Percentiles rank a stretch among this genome's conserved stretches.
These are phyloP conservation scores for Penicillium paradoxum DNA, from an alignment of 495 filamentous ascomycete species.

Conservation along the genomic window DNA sequence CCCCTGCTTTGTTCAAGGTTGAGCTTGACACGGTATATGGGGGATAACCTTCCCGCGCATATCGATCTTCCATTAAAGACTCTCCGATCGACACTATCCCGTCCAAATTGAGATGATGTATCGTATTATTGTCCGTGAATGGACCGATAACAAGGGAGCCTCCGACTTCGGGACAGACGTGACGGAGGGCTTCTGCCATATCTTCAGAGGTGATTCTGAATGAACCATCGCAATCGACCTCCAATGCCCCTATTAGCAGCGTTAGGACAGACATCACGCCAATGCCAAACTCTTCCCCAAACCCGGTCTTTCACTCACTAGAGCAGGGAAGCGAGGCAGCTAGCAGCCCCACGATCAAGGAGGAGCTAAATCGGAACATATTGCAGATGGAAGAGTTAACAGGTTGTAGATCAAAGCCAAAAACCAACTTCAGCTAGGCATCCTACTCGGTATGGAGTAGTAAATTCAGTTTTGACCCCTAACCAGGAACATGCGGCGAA, in stretches of 20 bases:
- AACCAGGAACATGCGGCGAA: neutral
- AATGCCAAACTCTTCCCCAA: too few species aligned
- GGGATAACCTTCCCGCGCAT: neutral
- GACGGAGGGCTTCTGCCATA: neutral
- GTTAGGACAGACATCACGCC: neutral
- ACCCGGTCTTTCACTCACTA: neutral
- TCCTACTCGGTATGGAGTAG: too few species aligned
- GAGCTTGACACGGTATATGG: constrained; percentile 4
- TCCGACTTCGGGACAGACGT: neutral
- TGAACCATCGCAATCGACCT: neutral
- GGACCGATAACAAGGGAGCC: neutral
- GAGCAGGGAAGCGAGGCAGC: neutral
- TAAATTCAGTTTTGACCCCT: neutral
- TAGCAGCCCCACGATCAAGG: neutral
- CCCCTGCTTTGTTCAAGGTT: neutral
- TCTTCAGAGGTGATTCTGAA: neutral
- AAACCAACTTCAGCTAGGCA: neutral
- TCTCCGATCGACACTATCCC: neutral
- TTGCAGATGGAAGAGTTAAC: neutral
- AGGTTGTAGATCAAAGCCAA: neutral
- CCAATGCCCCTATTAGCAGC: neutral
- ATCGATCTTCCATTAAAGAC: neutral
- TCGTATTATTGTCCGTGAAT: neutral
- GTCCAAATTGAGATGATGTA: constrained; percentile 1
- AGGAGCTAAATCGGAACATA: neutral